phyloP scores from a whole-genome alignment of 805 yeast genomes.

The Kregervanrija pseudodelftensis region DNA sequence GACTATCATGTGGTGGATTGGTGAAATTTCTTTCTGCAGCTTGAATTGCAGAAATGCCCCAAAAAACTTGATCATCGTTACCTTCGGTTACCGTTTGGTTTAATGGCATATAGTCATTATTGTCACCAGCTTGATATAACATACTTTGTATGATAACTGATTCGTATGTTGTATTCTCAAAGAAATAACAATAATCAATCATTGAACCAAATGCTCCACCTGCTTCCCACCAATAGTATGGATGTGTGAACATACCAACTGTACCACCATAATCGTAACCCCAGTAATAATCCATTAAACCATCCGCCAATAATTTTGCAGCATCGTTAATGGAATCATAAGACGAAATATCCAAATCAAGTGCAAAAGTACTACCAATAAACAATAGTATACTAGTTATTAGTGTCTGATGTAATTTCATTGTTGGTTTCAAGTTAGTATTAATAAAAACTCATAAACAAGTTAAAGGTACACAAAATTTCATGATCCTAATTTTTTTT shows the following conservation, averaged over 20 bases:
- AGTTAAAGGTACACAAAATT: too few relatives aligned
- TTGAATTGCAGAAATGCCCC: constrained; percentile 90
- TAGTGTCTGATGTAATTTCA: too few relatives aligned
- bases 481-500: too few relatives aligned
- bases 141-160: constrained; percentile 53
- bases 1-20: constrained; percentile 52
- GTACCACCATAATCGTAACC: constrained; percentile 64
- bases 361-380: constrained; percentile 2
- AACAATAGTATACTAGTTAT: too few relatives aligned
- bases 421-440: too few relatives aligned
- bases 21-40: constrained; percentile 88
- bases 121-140: constrained; percentile 64
- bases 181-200: constrained; percentile 68
- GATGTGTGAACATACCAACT: constrained; percentile 78
- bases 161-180: constrained; percentile 64
- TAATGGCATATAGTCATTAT: constrained; percentile 75
- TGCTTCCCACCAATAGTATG: constrained; percentile 99
- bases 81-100: constrained; percentile 92
- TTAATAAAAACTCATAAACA: too few relatives aligned
- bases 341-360: constrained; percentile 32
- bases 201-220: constrained; percentile 92
- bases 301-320: constrained; percentile 45
- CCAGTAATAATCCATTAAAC: constrained; percentile 63
- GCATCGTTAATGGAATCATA: constrained; percentile 43
- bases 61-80: constrained; percentile 95